phyloP scores from a whole-genome alignment of 768 basidiomycete species.

The Clitopilus passeckerianus region DNA sequence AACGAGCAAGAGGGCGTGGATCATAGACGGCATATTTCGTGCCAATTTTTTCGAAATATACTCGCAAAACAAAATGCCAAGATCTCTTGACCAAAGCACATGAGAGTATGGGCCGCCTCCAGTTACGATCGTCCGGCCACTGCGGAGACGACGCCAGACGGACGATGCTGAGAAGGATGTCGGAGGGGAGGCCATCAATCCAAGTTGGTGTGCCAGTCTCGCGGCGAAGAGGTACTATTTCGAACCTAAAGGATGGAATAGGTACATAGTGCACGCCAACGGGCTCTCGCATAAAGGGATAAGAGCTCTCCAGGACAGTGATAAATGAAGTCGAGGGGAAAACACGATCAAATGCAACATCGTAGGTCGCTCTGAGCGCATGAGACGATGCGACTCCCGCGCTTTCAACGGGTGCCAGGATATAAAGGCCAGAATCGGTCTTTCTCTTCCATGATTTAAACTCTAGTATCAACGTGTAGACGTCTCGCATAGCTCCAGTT shows the following conservation, averaged over 20 bases:
- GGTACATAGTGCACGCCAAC: not conserved
- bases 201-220: not conserved
- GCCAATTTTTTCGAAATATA: not conserved
- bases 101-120: not conserved
- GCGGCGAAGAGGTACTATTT: not conserved
- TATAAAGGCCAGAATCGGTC: not conserved
- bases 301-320: not conserved
- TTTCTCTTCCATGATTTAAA: not conserved
- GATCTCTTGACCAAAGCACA: not conserved
- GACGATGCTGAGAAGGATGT: not conserved
- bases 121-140: not conserved
- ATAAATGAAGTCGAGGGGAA: not conserved
- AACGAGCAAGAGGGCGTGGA: not conserved
- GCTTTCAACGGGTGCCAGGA: too few species aligned
- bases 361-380: not conserved
- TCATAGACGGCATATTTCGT: not conserved
- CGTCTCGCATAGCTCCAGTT: not conserved
- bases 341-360: not conserved
- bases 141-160: not conserved
- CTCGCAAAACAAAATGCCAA: not conserved
- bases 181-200: not conserved
- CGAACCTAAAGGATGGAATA: not conserved
- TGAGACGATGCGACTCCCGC: not conserved
- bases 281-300: not conserved
- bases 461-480: not conserved